Evolutionary conservation across 306 rosid species (phyloP).

Genomic region (Ammopiptanthus mongolicus): DNA sequence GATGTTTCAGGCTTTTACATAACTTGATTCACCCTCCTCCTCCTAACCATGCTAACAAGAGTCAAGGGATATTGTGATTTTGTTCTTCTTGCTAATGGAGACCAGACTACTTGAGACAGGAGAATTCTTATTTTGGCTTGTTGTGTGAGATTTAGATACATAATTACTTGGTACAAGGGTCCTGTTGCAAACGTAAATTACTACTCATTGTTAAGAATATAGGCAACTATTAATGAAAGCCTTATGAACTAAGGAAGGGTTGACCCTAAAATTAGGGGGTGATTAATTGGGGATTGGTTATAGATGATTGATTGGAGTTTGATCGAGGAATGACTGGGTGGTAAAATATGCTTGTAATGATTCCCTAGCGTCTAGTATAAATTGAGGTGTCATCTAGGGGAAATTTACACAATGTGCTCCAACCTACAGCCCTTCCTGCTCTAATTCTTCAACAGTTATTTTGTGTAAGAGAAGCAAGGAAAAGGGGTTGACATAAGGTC

Average conservation of each 20-base stretch:
- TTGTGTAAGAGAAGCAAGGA: not conserved
- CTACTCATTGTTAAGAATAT: not conserved
- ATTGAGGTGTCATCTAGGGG: not conserved
- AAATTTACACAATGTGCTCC: not conserved
- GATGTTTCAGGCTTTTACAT: slow-evolving; percentile 24
- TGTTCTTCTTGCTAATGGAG: slow-evolving; percentile 23
- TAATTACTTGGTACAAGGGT: slow-evolving; percentile 15
- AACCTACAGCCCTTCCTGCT: not conserved
- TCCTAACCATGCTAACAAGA: slow-evolving; percentile 21
- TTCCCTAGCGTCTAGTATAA: not conserved
- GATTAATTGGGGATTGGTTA: not conserved
- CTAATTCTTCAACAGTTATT: not conserved
- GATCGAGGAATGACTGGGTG: not conserved
- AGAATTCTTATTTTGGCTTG: slow-evolving; percentile 21
- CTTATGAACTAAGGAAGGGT: not conserved
- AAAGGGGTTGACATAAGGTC: not conserved
- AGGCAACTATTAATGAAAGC: not conserved
- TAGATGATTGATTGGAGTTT: not conserved
- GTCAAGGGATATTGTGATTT: not conserved
- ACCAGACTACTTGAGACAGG: slow-evolving; percentile 13
- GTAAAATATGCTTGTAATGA: not conserved
- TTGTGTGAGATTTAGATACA: slow-evolving; percentile 9
- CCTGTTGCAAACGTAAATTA: slow-evolving; percentile 11
- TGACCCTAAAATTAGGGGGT: not conserved
- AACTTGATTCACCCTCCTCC: slow-evolving; percentile 15